A percentile compares a stretch with the other conserved stretches of the same genome.
These are phyloP conservation scores for Nemania abortiva DNA, from an alignment of 2,329 filamentous ascomycete species.

Conservation along the genomic window DNA sequence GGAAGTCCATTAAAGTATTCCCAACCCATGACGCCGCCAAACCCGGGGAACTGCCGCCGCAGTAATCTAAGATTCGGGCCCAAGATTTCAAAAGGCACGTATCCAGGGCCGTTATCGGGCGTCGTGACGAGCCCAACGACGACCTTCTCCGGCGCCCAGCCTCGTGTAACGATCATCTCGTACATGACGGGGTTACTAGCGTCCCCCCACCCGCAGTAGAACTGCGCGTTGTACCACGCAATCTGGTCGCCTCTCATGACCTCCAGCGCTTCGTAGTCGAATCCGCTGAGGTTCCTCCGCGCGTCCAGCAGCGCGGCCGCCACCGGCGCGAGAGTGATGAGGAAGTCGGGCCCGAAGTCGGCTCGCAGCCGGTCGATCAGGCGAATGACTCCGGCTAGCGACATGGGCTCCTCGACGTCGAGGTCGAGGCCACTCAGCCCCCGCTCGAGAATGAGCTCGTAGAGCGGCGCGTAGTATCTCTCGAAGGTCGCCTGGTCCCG, in stretches of 20 bases:
- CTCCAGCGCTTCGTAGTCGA: conserved; percentile 79
- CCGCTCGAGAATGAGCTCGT: conserved; percentile 68
- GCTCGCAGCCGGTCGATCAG: conserved; percentile 73
- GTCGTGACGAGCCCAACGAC: conserved; percentile 83
- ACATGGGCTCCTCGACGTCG: conserved; percentile 80
- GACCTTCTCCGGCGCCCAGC: conserved; percentile 76
- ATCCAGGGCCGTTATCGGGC: conserved; percentile 75
- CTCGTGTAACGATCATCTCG: conserved; percentile 61
- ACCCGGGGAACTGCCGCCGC: conserved; percentile 69
- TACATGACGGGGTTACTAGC: conserved; percentile 65
- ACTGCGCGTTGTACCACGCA: conserved; percentile 85
- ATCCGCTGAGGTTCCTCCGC: conserved; percentile 78
- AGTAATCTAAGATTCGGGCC: conserved; percentile 68
- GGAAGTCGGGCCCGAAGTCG: conserved; percentile 75
- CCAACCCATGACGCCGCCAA: conserved; percentile 88
- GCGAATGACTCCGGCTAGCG: conserved; percentile 70
- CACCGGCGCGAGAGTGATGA: conserved; percentile 83
- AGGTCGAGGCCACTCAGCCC: conserved; percentile 76
- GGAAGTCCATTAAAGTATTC: conserved; percentile 83
- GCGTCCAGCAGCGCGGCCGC: conserved; percentile 75
- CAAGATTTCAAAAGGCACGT: conserved; percentile 70
- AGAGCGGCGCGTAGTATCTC: conserved; percentile 74
- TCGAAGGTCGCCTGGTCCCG: conserved; percentile 69
- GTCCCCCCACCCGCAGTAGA: conserved; percentile 86
- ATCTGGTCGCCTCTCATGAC: conserved; percentile 72